Conservation (phyloP, 2,329 filamentous ascomycete species). For the Metarhizium rileyi region DNA sequence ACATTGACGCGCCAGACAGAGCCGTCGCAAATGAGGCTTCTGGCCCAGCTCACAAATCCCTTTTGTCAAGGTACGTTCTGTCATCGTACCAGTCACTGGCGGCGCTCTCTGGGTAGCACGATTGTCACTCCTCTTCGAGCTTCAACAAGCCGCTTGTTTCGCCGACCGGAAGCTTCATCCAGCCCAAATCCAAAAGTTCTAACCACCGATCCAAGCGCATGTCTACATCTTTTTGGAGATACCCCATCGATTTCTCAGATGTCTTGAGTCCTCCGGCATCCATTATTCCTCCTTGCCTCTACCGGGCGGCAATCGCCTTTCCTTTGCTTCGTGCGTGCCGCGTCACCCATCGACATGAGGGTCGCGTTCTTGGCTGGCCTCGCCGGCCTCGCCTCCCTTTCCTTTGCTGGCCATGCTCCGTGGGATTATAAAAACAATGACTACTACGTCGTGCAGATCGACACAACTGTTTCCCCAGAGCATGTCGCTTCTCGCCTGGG, state of each 20-base stretch:
- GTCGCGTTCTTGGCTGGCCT: slow-evolving; percentile 42
- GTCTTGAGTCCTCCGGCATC: slow-evolving; percentile 1
- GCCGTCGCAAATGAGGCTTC: neutral
- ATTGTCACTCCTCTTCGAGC: neutral
- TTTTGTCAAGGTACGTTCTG: neutral
- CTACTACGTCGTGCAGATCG: slow-evolving; percentile 87
- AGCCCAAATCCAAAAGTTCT: neutral
- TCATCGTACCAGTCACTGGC: neutral
- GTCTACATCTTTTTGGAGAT: neutral
- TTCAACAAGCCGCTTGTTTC: neutral
- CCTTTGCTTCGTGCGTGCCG: neutral
- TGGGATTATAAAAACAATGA: slow-evolving; percentile 74
- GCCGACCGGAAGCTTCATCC: neutral
- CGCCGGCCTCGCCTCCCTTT: slow-evolving; percentile 38
- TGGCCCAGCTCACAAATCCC: neutral
- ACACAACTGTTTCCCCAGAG: slow-evolving; percentile 52
- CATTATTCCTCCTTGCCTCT: neutral
- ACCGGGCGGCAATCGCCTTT: neutral
- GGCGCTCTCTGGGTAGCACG: neutral
- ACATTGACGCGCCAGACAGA: neutral
- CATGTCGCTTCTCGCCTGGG: slow-evolving; percentile 65
- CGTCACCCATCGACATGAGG: slow-evolving; percentile 33
- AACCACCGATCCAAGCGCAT: neutral
- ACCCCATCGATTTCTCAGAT: neutral
- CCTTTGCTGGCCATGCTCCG: slow-evolving; percentile 39